These are phyloP conservation scores for Aspergillus sp. DNA, from an alignment of 2,329 filamentous ascomycete species.

Conservation along the genomic window DNA sequence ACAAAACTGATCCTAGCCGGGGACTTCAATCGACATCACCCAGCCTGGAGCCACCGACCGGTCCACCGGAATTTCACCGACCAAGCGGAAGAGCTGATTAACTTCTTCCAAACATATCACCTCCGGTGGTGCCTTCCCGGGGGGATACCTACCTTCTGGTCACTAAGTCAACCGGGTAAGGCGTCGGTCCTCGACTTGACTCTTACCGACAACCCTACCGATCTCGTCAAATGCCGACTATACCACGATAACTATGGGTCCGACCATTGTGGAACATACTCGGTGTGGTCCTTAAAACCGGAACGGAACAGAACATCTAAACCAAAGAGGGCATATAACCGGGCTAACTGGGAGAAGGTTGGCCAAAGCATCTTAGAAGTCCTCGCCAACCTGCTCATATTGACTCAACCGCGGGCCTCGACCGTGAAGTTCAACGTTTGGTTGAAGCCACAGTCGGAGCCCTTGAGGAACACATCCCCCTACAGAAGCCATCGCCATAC, in stretches of 20 bases:
- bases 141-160: slow-evolving; percentile 11
- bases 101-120: slow-evolving; percentile 17
- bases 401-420: neutral
- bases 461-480: slow-evolving; percentile 14
- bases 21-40: slow-evolving; percentile 20
- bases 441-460: neutral
- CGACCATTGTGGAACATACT: slow-evolving; percentile 22
- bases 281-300: slow-evolving; percentile 17
- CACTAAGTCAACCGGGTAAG: neutral
- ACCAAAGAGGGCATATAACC: slow-evolving; percentile 13
- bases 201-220: slow-evolving; percentile 12
- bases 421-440: neutral
- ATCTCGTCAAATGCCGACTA: slow-evolving; percentile 22
- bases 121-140: slow-evolving; percentile 15
- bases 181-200: slow-evolving; percentile 18
- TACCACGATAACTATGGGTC: slow-evolving; percentile 26
- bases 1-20: neutral
- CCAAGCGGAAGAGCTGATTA: slow-evolving; percentile 16
- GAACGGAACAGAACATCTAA: slow-evolving; percentile 4
- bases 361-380: slow-evolving; percentile 3
- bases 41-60: slow-evolving; percentile 3
- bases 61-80: neutral
- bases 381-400: slow-evolving; percentile 12
- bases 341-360: slow-evolving; percentile 15
- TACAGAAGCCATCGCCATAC: slow-evolving; percentile 16